Percentiles rank a stretch among this genome's conserved stretches.
Evolutionary conservation across 2,329 filamentous ascomycete species (phyloP).

Genomic region (Colletotrichum magnum): DNA sequence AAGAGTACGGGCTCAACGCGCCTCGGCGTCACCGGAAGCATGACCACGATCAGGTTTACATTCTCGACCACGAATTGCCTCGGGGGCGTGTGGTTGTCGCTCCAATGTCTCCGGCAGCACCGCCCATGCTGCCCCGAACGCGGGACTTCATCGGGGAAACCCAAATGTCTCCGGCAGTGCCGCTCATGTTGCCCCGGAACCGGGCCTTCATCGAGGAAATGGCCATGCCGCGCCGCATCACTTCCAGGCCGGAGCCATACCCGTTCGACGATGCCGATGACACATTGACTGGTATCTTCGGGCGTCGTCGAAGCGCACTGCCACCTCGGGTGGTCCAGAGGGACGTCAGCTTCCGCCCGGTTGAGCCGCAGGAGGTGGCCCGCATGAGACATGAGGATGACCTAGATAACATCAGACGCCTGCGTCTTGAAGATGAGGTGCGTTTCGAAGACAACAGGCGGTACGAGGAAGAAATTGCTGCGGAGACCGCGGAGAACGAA

Average conservation of each 20-base stretch:
- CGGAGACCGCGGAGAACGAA: conserved; percentile 16
- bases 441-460: conserved; percentile 14
- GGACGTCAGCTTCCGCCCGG: conserved; percentile 14
- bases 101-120: conserved; percentile 7
- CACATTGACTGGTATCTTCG: conserved; percentile 11
- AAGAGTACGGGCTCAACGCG: conserved; percentile 38
- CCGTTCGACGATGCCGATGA: conserved; percentile 2
- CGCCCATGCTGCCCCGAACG: background rate
- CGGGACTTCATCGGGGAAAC: conserved; percentile 14
- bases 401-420: conserved; percentile 24
- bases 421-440: conserved; percentile 19
- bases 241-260: conserved; percentile 5
- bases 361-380: conserved; percentile 31
- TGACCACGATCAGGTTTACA: conserved; percentile 22
- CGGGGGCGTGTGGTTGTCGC: conserved; percentile 4
- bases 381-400: conserved; percentile 37
- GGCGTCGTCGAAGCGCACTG: conserved; percentile 11
- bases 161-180: background rate
- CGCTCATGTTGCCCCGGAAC: background rate
- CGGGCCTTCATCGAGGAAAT: conserved; percentile 19
- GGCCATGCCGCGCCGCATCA: conserved; percentile 7
- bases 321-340: conserved; percentile 32
- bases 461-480: conserved; percentile 17
- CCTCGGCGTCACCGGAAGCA: conserved; percentile 29
- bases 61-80: conserved; percentile 17